A percentile compares a stretch with the other conserved stretches of the same genome.
phyloP scores from a whole-genome alignment of 805 yeast genomes.

The Saccharomyces jurei region DNA sequence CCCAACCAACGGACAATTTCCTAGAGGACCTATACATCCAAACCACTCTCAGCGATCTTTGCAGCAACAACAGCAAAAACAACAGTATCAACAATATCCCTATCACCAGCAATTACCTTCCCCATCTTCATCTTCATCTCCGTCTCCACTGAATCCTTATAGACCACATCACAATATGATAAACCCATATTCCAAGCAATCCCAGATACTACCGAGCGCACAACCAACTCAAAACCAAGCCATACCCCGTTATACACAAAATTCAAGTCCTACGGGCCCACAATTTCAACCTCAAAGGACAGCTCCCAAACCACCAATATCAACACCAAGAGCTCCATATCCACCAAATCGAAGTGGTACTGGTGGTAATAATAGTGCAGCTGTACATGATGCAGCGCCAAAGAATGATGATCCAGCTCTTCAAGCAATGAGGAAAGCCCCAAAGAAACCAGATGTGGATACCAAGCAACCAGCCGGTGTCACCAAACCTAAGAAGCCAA shows the following conservation, averaged over 20 bases:
- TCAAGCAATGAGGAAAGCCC: constrained; percentile 24
- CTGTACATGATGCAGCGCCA: constrained; percentile 15
- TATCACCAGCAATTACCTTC: constrained; percentile 15
- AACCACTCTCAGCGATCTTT: constrained; percentile 7
- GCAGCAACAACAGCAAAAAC: constrained; percentile 6
- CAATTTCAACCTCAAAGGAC: constrained; percentile 23
- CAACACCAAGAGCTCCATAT: neutral
- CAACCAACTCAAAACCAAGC: constrained; percentile 3
- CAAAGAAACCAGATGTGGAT: constrained; percentile 20
- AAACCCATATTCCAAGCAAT: constrained; percentile 18
- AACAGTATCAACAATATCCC: constrained; percentile 19
- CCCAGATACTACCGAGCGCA: constrained; percentile 1
- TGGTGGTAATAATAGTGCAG: constrained; percentile 35
- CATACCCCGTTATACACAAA: constrained; percentile 4
- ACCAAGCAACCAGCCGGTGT: constrained; percentile 26
- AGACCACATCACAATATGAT: constrained; percentile 20
- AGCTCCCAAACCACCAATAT: constrained; percentile 18
- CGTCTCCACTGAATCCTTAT: constrained; percentile 6
- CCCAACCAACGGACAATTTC: neutral
- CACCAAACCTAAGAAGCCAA: constrained; percentile 37
- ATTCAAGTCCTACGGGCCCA: constrained; percentile 7
- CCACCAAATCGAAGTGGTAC: constrained; percentile 19
- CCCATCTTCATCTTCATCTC: constrained; percentile 7
- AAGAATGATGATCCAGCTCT: constrained; percentile 14
- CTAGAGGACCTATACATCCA: constrained; percentile 3